Evolutionary conservation across 73 alveolate genomes (phyloP).

Genomic region (Urostyla sp.): DNA sequence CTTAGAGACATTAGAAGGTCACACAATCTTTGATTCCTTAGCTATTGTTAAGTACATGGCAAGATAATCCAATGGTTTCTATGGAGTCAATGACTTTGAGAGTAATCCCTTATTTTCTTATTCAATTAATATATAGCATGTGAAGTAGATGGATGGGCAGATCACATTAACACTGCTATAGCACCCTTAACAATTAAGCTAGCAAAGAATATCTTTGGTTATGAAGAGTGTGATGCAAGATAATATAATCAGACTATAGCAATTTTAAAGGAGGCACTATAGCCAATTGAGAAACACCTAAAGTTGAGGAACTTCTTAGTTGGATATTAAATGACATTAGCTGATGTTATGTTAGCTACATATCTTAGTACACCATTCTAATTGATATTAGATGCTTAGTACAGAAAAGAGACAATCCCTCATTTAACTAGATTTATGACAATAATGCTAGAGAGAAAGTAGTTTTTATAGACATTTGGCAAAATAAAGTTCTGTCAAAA

Average conservation of each 20-base stretch:
- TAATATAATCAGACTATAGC: constrained; percentile 60
- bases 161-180: constrained; percentile 69
- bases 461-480: constrained; percentile 60
- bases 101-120: neutral
- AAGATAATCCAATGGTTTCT: constrained; percentile 32
- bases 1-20: constrained; percentile 57
- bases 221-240: constrained; percentile 69
- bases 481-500: constrained; percentile 45
- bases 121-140: constrained; percentile 22
- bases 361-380: constrained; percentile 75
- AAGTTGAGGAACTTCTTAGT: constrained; percentile 77
- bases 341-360: constrained; percentile 88
- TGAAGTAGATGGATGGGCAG: constrained; percentile 81
- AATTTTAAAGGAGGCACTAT: constrained; percentile 68
- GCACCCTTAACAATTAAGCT: constrained; percentile 64
- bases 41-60: constrained; percentile 44
- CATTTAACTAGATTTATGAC: constrained; percentile 77
- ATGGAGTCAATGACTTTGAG: constrained; percentile 30
- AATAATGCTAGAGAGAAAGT: constrained; percentile 56
- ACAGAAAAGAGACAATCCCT: constrained; percentile 76
- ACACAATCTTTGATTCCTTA: constrained; percentile 4
- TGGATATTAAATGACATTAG: constrained; percentile 91
- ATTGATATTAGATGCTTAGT: constrained; percentile 74
- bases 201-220: constrained; percentile 84
- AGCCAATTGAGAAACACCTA: constrained; percentile 72